Evolutionary conservation across 108 stramenopile genomes (phyloP).

Genomic region (Conticribra guillardii): DNA sequence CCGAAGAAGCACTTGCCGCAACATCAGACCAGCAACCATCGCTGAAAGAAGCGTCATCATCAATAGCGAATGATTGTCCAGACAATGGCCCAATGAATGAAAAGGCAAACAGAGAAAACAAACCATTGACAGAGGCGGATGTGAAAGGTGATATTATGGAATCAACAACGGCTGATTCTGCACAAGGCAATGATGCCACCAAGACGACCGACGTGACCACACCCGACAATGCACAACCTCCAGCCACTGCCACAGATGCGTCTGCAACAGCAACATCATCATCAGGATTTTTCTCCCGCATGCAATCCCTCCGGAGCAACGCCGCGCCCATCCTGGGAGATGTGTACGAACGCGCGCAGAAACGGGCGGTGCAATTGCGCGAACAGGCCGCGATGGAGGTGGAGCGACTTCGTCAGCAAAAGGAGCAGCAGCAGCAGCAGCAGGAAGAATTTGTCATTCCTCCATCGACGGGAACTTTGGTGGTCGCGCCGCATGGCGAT

Average conservation of each 20-base stretch:
- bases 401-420: slow-evolving; percentile 11
- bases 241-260: not conserved
- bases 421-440: not conserved
- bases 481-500: not conserved
- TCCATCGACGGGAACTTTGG: not conserved
- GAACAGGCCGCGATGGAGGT: slow-evolving; percentile 21
- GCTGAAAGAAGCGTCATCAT: too few relatives aligned
- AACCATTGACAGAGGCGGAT: too few relatives aligned
- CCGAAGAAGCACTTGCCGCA: too few relatives aligned
- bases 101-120: too few relatives aligned
- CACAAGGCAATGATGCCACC: too few relatives aligned
- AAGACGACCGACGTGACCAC: too few relatives aligned
- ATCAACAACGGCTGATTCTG: too few relatives aligned
- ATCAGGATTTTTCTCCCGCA: slow-evolving; percentile 31
- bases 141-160: too few relatives aligned
- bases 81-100: too few relatives aligned
- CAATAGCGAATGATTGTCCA: too few relatives aligned
- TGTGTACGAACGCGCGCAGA: slow-evolving; percentile 27
- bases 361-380: slow-evolving; percentile 9
- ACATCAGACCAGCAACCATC: too few relatives aligned
- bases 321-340: slow-evolving; percentile 18
- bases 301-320: slow-evolving; percentile 13
- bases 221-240: too few relatives aligned
- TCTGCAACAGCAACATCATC: not conserved
- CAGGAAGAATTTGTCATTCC: not conserved